Evolutionary conservation across 1,284 basidiomycete species (phyloP), one percentile per base, ranked within the genome.

Genomic region (Leccinum pachyderme): DNA sequence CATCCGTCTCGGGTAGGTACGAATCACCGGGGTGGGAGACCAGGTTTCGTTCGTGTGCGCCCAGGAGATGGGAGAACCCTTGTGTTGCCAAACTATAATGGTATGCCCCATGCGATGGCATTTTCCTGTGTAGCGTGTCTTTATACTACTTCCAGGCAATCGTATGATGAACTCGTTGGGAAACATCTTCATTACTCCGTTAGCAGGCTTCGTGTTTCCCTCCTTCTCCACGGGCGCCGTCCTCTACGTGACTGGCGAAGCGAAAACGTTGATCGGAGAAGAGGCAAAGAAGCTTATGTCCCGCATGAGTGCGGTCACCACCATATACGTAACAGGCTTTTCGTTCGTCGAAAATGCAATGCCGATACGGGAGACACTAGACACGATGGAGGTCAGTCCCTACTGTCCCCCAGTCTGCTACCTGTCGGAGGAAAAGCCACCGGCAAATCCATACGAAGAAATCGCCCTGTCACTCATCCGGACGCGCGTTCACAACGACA

Each of bases 21-120:
- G 69, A 87, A 87, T 59, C 80, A 84, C 47, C 80, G 84, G 2
- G 82, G 83, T n/a, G 85, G 84, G 1, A 70, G 76, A 32, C 75
- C 75, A 7, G 84, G 83, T 0, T 86, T 84, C 58, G 70, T 84
- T 9, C 80, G 83, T 7, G 81, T 84, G 5, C 65, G 71, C 13
- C 78, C 77, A 11, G 75, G 74, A 2, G 80, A 86, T 58, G 76
- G 77, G 7, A 73, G 78, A 37, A 86, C 82, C 0, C 57, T 85
- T 11, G 75, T 81, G 4, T 56, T 86, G 12, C 84, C 84, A 0
- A 84, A 87, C 63, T 85, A 77, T 63, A 81, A 80, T 52, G 84
- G 83, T 79, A 66, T 11, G 70, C 5, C 37, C 41, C 48, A 27
- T 12, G 24, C 28, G 24, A 18, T 15, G 7, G 3, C 7, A 0